Evolutionary conservation across 164 flowering plant genomes (phyloP), one percentile per base, ranked within the genome.

Genomic region (Berberis vulgaris): DNA sequence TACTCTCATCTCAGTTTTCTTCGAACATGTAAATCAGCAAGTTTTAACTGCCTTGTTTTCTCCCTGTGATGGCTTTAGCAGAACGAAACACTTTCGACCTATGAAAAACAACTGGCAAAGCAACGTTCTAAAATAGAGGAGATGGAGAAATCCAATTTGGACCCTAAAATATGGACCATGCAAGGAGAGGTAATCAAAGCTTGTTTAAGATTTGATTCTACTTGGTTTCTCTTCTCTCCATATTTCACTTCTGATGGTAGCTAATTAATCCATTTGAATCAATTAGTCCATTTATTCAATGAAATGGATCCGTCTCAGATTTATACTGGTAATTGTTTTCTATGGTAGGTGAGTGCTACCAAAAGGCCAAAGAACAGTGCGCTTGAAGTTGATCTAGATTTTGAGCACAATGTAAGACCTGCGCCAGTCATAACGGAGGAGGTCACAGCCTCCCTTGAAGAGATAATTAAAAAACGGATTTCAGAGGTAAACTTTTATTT

Each of bases 331-430:
- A 59, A n/a, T 71, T 55, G 3, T 57, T 53, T 64, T 43, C 74
- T 41, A 39, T 50, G 49, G 61, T 68, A 94, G 98, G 87, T 91
- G 42, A 83, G 89, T 70, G 98, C 98, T 64, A 64, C 76, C 5
- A 82, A 80, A 73, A 84, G 98, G 73, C 93, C 95, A 41, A 82
- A 77, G 74, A 89, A 94, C 61, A 94, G 97, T 86, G 96, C 95
- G n/a, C 71, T 91, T 47, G 97, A 86, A 78, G 96, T 83, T 69
- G 94, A 85, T 78, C 80, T 94, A 11, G 96, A 94, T 74, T 94
- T 86, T 77, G 96, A 91, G 75, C 96, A 86, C 75, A 94, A 89
- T 82, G 84, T 78, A 52, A 86, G 87, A 69, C 97, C 97, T 66
- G 79, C 88, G 40, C 98, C 97, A 63, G 87, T 86, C 56, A 87